phyloP scores from a whole-genome alignment of 495 filamentous ascomycete genomes.

The Endocarpon pusillum region DNA sequence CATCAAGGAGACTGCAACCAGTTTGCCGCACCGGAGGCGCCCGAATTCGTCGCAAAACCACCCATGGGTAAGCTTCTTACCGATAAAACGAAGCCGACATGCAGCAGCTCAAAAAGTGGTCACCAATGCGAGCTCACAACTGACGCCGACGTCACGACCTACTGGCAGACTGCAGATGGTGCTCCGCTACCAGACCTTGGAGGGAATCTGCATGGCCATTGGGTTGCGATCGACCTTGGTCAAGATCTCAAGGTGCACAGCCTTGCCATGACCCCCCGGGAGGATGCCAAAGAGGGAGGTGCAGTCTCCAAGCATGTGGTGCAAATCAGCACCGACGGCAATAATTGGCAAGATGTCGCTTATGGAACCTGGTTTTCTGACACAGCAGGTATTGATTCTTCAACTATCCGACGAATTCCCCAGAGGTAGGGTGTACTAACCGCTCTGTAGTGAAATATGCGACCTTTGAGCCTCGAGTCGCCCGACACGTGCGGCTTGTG shows the following conservation, averaged over 20 bases:
- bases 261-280: not conserved
- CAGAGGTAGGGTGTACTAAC: not conserved
- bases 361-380: not conserved
- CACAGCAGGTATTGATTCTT: not conserved
- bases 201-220: no score
- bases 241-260: not conserved
- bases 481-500: not conserved
- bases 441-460: not conserved
- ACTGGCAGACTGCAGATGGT: not conserved
- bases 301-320: not conserved
- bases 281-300: not conserved
- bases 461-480: not conserved
- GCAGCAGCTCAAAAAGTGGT: not conserved
- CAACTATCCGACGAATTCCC: not conserved
- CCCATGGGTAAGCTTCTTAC: not conserved
- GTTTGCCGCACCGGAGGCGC: not conserved
- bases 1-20: no score
- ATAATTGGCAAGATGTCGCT: not conserved
- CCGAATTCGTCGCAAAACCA: not conserved
- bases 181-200: not conserved
- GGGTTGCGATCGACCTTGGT: not conserved
- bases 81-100: not conserved
- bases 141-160: not conserved
- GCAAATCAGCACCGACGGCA: not conserved
- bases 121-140: not conserved